Evolutionary conservation across 2,329 filamentous ascomycete genomes (phyloP), one percentile per base, ranked within the genome.

Genomic region (Diaporthe caulivora): DNA sequence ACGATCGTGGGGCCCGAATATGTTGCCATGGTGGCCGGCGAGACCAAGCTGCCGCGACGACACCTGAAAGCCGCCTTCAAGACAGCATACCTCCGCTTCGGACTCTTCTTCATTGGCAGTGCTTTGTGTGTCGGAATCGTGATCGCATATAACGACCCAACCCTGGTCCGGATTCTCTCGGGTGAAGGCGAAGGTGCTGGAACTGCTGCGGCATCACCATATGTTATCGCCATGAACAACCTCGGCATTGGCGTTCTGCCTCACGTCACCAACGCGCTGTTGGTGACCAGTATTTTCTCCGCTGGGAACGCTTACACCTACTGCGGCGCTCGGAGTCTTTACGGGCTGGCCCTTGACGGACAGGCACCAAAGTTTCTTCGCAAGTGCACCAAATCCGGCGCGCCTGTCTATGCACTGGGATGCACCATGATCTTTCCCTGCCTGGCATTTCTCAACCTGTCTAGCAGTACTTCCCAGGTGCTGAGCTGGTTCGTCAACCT

Each of bases 41-140:
- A 94, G 81, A 87, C 91, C 2, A 85, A 92, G 77, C 89, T 91
- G 74, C 92, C 92, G 0, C 88, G 91, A 6, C 83, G 82, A 17
- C 88, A 89, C 69, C 88, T 95, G 81, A 92, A 92, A 40, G 87
- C 87, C 65, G 93, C 92, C 1, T 94, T 90, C 83, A 94, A 93
- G 78, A 91, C 91, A 1, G 91, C 94, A 15, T 94, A 94, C 83
- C 92, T 91, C 80, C 90, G 93, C 54, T 87, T 95, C 70, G 92
- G 89, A 6, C 83, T 90, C 17, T 94, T 95, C 83, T 94, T 94
- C 82, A 87, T 94, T 31, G 87, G 93, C 5, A 92, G 92, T 3
- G 90, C 91, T 2, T 84, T 95, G 2, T 87, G 87, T 40, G 88
- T 93, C 31, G 92, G 91, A n/a, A 91, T 93, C 64, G 81, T 93